phyloP scores from a whole-genome alignment of 306 rosid genomes.

The Fragaria nilgerrensis region DNA sequence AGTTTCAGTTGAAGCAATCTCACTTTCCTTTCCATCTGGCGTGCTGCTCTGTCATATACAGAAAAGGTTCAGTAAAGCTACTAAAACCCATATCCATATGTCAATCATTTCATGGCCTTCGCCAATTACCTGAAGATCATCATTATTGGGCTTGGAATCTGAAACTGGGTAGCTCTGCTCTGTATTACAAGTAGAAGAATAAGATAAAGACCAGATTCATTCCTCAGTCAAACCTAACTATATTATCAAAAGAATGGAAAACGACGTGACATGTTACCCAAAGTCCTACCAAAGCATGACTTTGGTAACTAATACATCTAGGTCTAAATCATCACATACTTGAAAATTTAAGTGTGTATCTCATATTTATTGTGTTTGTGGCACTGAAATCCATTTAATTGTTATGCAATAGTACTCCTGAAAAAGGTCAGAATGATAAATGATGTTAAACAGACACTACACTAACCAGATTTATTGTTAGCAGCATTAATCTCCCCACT shows the following conservation, averaged over 20 bases:
- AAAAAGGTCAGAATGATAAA: slow-evolving; percentile 6
- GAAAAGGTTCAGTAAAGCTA: slow-evolving; percentile 27
- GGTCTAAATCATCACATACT: neutral
- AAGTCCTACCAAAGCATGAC: neutral
- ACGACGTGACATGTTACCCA: slow-evolving; percentile 12
- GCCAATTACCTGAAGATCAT: slow-evolving; percentile 61
- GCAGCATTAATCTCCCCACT: slow-evolving; percentile 31
- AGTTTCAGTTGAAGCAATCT: slow-evolving; percentile 42
- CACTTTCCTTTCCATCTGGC: slow-evolving; percentile 35
- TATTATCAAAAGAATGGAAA: slow-evolving; percentile 19
- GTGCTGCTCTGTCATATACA: slow-evolving; percentile 62
- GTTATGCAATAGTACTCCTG: slow-evolving; percentile 13
- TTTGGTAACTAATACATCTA: neutral
- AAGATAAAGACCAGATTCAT: slow-evolving; percentile 27
- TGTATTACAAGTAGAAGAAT: slow-evolving; percentile 42
- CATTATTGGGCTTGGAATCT: slow-evolving; percentile 50
- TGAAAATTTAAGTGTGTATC: slow-evolving; percentile 3
- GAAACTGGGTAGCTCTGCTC: slow-evolving; percentile 45
- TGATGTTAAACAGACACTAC: slow-evolving; percentile 16
- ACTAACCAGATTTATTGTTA: slow-evolving; percentile 56
- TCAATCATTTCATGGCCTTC: slow-evolving; percentile 11
- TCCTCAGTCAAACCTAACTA: slow-evolving; percentile 1
- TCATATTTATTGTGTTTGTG: neutral
- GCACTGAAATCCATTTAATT: slow-evolving; percentile 11
- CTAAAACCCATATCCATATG: slow-evolving; percentile 28